These are phyloP conservation scores for Brassica juncea DNA, from an alignment of 345 rosid genomes.

Conservation along the genomic window DNA sequence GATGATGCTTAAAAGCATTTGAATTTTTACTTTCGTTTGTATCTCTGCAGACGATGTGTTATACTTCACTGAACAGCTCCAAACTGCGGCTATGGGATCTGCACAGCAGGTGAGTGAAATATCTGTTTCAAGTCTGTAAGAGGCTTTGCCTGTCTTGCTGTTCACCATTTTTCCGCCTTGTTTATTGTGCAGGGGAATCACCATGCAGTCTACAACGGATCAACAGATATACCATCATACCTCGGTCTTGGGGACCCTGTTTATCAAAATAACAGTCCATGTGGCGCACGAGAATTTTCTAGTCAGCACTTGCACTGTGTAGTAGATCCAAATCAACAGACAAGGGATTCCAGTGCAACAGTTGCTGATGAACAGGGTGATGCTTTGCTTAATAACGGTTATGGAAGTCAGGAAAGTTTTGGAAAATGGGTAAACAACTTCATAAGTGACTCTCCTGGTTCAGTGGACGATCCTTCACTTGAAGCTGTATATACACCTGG, in stretches of 20 bases:
- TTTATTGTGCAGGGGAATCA: slow-evolving; percentile 33
- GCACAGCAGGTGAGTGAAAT: slow-evolving; percentile 53
- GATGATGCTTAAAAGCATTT: slow-evolving; percentile 11
- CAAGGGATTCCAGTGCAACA: slow-evolving; percentile 37
- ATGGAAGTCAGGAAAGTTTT: slow-evolving; percentile 87
- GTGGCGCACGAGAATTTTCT: slow-evolving; percentile 41
- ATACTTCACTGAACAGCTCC: slow-evolving; percentile 50
- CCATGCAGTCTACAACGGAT: slow-evolving; percentile 30
- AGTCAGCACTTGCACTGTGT: slow-evolving; percentile 34
- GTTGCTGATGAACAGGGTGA: slow-evolving; percentile 44
- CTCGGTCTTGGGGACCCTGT: slow-evolving; percentile 30
- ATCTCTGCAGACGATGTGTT: slow-evolving; percentile 53
- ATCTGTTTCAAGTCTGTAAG: not conserved
- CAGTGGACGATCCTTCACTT: slow-evolving; percentile 52
- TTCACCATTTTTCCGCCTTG: slow-evolving; percentile 16
- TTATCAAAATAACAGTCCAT: slow-evolving; percentile 37
- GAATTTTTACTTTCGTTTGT: slow-evolving; percentile 9
- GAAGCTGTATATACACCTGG: slow-evolving; percentile 54
- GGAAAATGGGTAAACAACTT: slow-evolving; percentile 77
- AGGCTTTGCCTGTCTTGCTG: slow-evolving; percentile 14
- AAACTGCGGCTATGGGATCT: slow-evolving; percentile 41
- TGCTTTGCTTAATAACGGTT: slow-evolving; percentile 47
- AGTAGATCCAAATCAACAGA: slow-evolving; percentile 35
- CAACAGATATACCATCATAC: slow-evolving; percentile 22
- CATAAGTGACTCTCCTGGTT: slow-evolving; percentile 56